Percentiles rank a stretch among this genome's conserved stretches.
These are phyloP conservation scores for Stentor roeselii DNA, from an alignment of 73 alveolate species.

Conservation along the genomic window DNA sequence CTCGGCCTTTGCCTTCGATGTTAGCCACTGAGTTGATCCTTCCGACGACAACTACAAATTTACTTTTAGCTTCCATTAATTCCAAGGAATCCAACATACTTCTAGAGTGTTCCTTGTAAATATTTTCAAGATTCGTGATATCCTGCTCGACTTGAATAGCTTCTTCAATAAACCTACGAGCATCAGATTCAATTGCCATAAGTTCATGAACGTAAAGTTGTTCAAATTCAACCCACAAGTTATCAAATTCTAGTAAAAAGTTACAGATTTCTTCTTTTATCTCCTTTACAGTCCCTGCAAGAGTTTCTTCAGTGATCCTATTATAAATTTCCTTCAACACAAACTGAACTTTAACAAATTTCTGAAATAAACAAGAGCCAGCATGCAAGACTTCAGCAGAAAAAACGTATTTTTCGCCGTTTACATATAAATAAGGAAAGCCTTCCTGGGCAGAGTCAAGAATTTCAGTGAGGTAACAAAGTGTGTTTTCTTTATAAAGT, in stretches of 20 bases:
- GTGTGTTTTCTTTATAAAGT: constrained; percentile 78
- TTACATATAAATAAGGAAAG: constrained; percentile 84
- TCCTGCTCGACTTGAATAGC: constrained; percentile 93
- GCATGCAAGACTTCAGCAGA: constrained; percentile 83
- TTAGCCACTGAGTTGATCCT: constrained; percentile 88
- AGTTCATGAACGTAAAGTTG: constrained; percentile 86
- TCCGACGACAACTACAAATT: constrained; percentile 58
- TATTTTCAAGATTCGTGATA: constrained; percentile 74
- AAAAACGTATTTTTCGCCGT: constrained; percentile 90
- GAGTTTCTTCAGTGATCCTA: constrained; percentile 40
- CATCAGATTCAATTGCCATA: constrained; percentile 87
- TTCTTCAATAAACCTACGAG: constrained; percentile 78
- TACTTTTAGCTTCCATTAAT: too few species aligned
- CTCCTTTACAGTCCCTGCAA: constrained; percentile 40
- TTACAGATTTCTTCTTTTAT: constrained; percentile 52
- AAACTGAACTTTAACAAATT: constrained; percentile 66
- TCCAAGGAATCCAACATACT: constrained; percentile 53
- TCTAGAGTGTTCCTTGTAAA: constrained; percentile 79
- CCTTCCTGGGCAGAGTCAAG: constrained; percentile 94
- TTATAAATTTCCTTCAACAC: constrained; percentile 58
- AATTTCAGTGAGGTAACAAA: constrained; percentile 88
- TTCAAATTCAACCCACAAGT: constrained; percentile 42
- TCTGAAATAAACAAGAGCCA: constrained; percentile 74
- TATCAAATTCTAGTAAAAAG: constrained; percentile 34
- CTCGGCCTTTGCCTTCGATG: constrained; percentile 93